Evolutionary conservation across 768 basidiomycete genomes (phyloP), one percentile per base, ranked within the genome.

Genomic region (Austroboletus festivus): DNA sequence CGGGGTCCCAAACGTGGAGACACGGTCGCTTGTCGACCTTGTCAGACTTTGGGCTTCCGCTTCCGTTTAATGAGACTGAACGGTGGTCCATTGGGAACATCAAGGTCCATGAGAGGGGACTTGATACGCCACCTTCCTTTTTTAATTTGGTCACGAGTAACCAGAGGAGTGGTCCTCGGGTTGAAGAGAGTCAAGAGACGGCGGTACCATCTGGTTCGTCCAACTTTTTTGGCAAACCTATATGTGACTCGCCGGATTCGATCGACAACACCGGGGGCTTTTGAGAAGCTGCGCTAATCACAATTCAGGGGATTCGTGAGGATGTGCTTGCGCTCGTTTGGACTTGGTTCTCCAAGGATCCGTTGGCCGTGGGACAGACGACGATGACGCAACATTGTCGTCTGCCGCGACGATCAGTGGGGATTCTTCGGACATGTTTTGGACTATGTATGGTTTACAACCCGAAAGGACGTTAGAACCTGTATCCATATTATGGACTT

Each of bases 161-260:
- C n/a, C n/a, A n/a, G n/a, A n/a, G n/a, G n/a, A n/a, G n/a, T n/a
- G n/a, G n/a, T n/a, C n/a, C n/a, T n/a, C n/a, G n/a, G n/a, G n/a
- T n/a, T n/a, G n/a, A n/a, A n/a, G n/a, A n/a, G n/a, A n/a, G n/a
- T n/a, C n/a, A n/a, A n/a, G n/a, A n/a, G n/a, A n/a, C n/a, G n/a
- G n/a, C n/a, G n/a, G n/a, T n/a, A n/a, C n/a, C n/a, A n/a, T n/a
- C n/a, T n/a, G n/a, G 19, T 47, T 20, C 20, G 21, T 47, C 26
- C 45, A 33, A 6, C 9, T 50, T 42, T 23, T 50, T 59, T 13
- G 47, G 41, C 44, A 31, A 41, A 28, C 48, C 57, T 0, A 12
- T 56, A 3, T 64, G 61, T n/a, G 62, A 64, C 13, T 62, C 61
- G 3, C 61, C 61, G 26, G 56, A 59, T 5, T 20, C 43, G 52